Percentiles rank a stretch among this genome's conserved stretches.
Conservation (phyloP, 2,329 filamentous ascomycete species). For the Fusarium pseudocircinatum region DNA sequence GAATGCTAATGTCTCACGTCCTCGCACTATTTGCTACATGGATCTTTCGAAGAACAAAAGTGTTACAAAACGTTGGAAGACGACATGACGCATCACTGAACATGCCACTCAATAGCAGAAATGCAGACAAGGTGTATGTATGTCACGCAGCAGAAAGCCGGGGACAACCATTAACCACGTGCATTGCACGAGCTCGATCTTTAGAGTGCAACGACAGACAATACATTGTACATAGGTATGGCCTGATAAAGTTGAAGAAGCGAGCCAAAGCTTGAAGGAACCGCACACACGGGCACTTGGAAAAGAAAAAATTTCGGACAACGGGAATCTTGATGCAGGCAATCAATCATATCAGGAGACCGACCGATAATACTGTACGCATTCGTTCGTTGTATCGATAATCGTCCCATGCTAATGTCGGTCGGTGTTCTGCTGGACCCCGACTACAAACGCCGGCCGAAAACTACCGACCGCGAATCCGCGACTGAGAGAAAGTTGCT, state of each 20-base stretch:
- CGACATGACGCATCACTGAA: background rate
- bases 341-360: constrained; percentile 23
- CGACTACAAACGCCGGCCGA: constrained; percentile 35
- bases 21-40: background rate
- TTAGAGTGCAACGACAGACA: background rate
- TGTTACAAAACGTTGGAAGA: background rate
- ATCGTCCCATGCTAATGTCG: constrained; percentile 27
- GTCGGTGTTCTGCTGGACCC: constrained; percentile 17
- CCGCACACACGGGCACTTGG: background rate
- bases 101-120: background rate
- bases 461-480: constrained; percentile 38
- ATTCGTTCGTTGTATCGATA: constrained; percentile 2
- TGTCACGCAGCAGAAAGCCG: constrained; percentile 19
- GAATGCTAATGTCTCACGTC: background rate
- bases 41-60: background rate
- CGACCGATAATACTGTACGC: constrained; percentile 17
- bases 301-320: constrained; percentile 20
- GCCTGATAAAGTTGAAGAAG: background rate
- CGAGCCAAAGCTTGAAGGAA: constrained; percentile 1
- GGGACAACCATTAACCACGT: constrained; percentile 6
- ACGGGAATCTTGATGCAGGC: constrained; percentile 6
- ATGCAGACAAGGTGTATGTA: constrained; percentile 14
- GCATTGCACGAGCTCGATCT: constrained; percentile 2
- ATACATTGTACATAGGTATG: background rate
- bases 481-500: background rate